phyloP scores from a whole-genome alignment of 2,329 filamentous ascomycete genomes.

The Diplodia sapinea region DNA sequence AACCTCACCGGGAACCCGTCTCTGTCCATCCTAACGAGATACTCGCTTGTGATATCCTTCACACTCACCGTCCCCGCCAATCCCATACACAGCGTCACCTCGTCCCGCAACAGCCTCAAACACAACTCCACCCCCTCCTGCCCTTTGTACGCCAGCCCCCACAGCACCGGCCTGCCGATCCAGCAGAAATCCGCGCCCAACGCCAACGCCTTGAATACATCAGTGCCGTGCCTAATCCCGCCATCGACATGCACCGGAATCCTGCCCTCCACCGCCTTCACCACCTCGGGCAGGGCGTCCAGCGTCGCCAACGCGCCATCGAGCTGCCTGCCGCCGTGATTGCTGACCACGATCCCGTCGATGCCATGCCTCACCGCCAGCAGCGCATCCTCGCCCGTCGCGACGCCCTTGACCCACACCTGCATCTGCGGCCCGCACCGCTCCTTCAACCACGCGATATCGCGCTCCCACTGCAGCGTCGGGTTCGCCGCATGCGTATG shows the following conservation, averaged over 20 bases:
- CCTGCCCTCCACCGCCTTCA: slow-evolving; percentile 49
- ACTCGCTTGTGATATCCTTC: slow-evolving; percentile 15
- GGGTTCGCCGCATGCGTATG: slow-evolving; percentile 26
- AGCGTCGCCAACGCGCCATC: slow-evolving; percentile 61
- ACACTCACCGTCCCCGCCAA: slow-evolving; percentile 32
- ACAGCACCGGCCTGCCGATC: slow-evolving; percentile 57
- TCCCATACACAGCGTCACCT: slow-evolving; percentile 36
- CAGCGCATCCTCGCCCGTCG: slow-evolving; percentile 50
- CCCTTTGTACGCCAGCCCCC: slow-evolving; percentile 55
- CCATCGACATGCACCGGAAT: slow-evolving; percentile 66
- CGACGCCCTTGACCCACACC: slow-evolving; percentile 38
- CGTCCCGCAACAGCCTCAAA: slow-evolving; percentile 43
- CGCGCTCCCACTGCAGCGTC: slow-evolving; percentile 52
- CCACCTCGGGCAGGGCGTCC: slow-evolving; percentile 54
- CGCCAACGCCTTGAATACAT: slow-evolving; percentile 65
- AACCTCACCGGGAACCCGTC: slow-evolving; percentile 9
- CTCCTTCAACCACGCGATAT: slow-evolving; percentile 55
- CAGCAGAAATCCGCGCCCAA: slow-evolving; percentile 58
- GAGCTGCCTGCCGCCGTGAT: slow-evolving; percentile 64
- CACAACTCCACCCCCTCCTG: slow-evolving; percentile 40
- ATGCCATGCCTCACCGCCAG: slow-evolving; percentile 51
- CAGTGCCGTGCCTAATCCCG: slow-evolving; percentile 64
- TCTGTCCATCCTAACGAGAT: slow-evolving; percentile 13
- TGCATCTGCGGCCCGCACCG: slow-evolving; percentile 37
- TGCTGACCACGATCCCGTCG: slow-evolving; percentile 37